Percentiles rank a stretch among this genome's conserved stretches.
Conservation (phyloP, 495 filamentous ascomycete genomes). For the Aspergillus affinis region DNA sequence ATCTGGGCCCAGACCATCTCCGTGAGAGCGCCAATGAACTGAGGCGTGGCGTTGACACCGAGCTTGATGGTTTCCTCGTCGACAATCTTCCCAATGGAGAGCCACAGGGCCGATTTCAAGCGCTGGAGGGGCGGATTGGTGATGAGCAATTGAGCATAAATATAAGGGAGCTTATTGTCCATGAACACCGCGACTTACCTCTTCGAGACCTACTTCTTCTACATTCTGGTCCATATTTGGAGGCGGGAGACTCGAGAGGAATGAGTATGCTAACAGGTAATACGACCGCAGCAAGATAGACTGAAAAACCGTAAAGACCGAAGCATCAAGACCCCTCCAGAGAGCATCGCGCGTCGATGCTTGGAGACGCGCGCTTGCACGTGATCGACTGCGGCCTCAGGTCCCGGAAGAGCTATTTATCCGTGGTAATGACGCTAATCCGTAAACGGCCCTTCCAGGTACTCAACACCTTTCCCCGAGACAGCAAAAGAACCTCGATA, state of each 20-base stretch:
- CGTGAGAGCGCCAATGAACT: conserved; percentile 90
- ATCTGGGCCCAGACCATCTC: conserved; percentile 92
- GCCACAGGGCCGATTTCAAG: conserved; percentile 94
- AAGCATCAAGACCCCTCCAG: no score
- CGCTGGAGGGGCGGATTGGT: conserved; percentile 48
- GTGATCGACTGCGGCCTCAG: background rate
- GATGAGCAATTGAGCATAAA: background rate
- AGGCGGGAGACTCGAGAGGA: background rate
- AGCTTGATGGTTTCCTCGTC: conserved; percentile 78
- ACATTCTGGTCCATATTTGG: conserved; percentile 32
- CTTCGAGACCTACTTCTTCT: conserved; percentile 41
- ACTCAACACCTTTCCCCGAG: background rate
- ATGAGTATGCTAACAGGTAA: background rate
- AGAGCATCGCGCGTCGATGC: background rate
- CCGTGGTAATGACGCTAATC: background rate
- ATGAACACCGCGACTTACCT: conserved; percentile 11
- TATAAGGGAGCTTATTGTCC: conserved; percentile 17
- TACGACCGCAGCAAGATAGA: background rate
- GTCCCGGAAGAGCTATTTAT: background rate
- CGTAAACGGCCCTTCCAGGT: background rate
- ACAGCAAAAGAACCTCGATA: background rate
- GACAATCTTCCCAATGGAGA: conserved; percentile 81
- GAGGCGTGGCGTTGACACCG: conserved; percentile 84
- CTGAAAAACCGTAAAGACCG: background rate
- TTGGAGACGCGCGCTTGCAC: background rate